These are phyloP conservation scores for Tricholoma flavovirens DNA, from an alignment of 768 basidiomycete species.

Conservation along the genomic window DNA sequence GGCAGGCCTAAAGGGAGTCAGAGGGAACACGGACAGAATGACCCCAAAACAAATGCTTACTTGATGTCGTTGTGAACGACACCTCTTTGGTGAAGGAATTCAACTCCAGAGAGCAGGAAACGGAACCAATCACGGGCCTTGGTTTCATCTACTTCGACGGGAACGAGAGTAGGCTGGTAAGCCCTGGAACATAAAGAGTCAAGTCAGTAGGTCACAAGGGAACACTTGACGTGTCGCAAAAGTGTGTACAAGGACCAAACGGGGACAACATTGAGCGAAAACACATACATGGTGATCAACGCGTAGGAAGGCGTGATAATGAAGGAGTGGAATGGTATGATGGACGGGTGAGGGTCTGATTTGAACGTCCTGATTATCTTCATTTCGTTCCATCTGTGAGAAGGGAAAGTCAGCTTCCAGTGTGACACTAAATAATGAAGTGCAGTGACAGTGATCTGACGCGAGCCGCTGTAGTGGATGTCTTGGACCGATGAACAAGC, in stretches of 20 bases:
- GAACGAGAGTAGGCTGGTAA: constrained; percentile 78
- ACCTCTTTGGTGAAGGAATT: constrained; percentile 78
- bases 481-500: constrained; percentile 84
- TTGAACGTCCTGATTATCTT: constrained; percentile 87
- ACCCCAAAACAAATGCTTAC: constrained; percentile 35
- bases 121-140: constrained; percentile 80
- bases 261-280: background rate
- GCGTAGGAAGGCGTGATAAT: constrained; percentile 89
- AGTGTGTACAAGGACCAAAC: background rate
- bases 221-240: constrained; percentile 13
- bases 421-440: background rate
- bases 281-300: constrained; percentile 82
- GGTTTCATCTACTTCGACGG: constrained; percentile 79
- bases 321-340: constrained; percentile 92
- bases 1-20: constrained; percentile 55
- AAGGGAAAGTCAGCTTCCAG: constrained; percentile 3
- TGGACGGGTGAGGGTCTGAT: constrained; percentile 81
- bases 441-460: constrained; percentile 75
- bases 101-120: constrained; percentile 74
- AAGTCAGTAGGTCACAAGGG: constrained; percentile 5
- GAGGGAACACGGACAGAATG: constrained; percentile 1
- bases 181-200: constrained; percentile 50
- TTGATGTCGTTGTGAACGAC: constrained; percentile 95
- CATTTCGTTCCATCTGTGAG: constrained; percentile 90
- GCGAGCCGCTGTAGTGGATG: constrained; percentile 81